Percentiles rank a stretch among this genome's conserved stretches.
Conservation (phyloP, 495 filamentous ascomycete genomes). For the Glarea lozoyensis region DNA sequence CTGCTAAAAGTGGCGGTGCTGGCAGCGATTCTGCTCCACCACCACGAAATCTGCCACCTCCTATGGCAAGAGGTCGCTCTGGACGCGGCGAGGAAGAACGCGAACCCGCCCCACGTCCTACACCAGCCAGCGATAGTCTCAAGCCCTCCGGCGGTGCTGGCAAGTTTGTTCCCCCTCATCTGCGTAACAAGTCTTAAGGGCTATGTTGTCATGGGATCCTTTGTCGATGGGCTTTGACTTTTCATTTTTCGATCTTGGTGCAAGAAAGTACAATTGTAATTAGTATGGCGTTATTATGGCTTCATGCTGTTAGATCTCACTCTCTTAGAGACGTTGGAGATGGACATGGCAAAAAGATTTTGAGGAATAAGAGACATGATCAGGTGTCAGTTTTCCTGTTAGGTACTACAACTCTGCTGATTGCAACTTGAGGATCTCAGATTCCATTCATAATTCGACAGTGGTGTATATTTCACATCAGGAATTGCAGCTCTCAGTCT, state of each 20-base stretch:
- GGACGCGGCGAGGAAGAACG: constrained; percentile 15
- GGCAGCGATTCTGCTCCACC: constrained; percentile 8
- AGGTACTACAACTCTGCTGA: no score
- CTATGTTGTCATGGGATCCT: no score
- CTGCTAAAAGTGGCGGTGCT: constrained; percentile 42
- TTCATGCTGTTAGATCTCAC: no score
- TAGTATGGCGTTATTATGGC: constrained; percentile 1
- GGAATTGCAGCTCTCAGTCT: no score
- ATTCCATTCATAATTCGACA: no score
- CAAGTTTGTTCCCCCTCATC: constrained; percentile 23
- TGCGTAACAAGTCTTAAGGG: constrained; percentile 17
- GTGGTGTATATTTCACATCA: no score
- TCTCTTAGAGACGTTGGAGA: no score
- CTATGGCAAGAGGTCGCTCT: constrained; percentile 17
- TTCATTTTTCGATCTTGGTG: neutral
- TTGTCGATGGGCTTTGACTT: neutral
- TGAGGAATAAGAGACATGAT: no score
- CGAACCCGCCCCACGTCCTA: constrained; percentile 9
- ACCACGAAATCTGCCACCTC: constrained; percentile 10
- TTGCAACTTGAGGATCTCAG: no score
- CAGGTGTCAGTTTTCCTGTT: no score
- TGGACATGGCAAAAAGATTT: no score
- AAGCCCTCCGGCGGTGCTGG: constrained; percentile 17
- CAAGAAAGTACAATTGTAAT: neutral
- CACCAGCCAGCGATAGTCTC: constrained; percentile 13